These are phyloP conservation scores for Elaeis oleifera DNA, from an alignment of 202 grass and related monocot species.

Conservation along the genomic window DNA sequence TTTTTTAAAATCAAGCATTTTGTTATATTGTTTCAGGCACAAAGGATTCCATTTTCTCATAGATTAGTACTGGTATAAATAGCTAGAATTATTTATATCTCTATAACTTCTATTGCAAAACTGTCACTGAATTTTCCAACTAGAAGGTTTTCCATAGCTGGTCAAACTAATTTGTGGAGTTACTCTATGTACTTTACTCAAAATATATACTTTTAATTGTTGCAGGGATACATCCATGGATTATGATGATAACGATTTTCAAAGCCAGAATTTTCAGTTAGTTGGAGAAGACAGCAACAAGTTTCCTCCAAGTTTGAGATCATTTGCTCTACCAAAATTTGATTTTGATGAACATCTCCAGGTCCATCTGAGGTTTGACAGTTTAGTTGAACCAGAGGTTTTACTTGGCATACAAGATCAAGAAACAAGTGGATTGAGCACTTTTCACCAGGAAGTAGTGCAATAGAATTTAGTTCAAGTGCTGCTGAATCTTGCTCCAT, in stretches of 20 bases:
- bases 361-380: constrained; percentile 66
- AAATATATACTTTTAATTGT: constrained; percentile 12
- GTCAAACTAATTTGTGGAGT: constrained; percentile 17
- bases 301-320: constrained; percentile 58
- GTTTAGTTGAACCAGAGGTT: constrained; percentile 56
- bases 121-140: too few relatives aligned
- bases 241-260: constrained; percentile 88
- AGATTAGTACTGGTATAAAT: too few relatives aligned
- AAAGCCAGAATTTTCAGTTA: constrained; percentile 78
- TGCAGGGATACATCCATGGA: constrained; percentile 89
- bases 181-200: constrained; percentile 12
- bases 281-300: constrained; percentile 52
- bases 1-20: too few relatives aligned
- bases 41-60: too few relatives aligned
- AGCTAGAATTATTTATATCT: too few relatives aligned
- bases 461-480: constrained; percentile 49
- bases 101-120: too few relatives aligned
- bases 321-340: constrained; percentile 73
- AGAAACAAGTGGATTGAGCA: constrained; percentile 79
- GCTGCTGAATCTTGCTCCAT: constrained; percentile 49
- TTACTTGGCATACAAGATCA: constrained; percentile 63
- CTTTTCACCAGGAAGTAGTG: constrained; percentile 58
- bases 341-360: constrained; percentile 86
- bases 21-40: too few relatives aligned
- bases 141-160: too few relatives aligned